Evolutionary conservation across 495 filamentous ascomycete genomes (phyloP).

Genomic region (Neurospora sublineolata): DNA sequence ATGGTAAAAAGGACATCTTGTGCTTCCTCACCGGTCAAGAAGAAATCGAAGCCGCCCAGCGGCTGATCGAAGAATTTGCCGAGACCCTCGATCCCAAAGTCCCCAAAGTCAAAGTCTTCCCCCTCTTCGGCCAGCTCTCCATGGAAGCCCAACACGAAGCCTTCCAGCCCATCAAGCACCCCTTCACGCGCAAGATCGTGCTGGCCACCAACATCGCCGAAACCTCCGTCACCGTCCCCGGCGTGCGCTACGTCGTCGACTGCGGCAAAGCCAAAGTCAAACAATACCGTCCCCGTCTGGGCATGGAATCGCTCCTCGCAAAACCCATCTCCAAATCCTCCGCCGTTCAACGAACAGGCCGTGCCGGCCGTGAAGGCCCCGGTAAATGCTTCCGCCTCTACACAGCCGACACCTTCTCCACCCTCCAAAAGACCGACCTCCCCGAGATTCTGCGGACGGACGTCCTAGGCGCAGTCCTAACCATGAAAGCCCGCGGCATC

Average conservation of each 20-base stretch:
- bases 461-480: conserved; percentile 72
- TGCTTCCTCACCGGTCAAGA: conserved; percentile 93
- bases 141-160: conserved; percentile 72
- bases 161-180: conserved; percentile 63
- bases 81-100: conserved; percentile 55
- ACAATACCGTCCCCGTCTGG: conserved; percentile 73
- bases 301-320: conserved; percentile 80
- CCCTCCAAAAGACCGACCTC: conserved; percentile 57
- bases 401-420: conserved; percentile 65
- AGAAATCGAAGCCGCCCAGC: conserved; percentile 72
- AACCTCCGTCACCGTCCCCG: conserved; percentile 91
- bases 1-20: conserved; percentile 53
- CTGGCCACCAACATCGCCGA: conserved; percentile 96
- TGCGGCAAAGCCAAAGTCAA: conserved; percentile 91
- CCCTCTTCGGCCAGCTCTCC: conserved; percentile 40
- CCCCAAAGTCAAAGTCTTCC: conserved; percentile 51
- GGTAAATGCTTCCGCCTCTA: conserved; percentile 88
- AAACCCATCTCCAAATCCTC: conserved; percentile 90
- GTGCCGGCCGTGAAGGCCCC: conserved; percentile 83
- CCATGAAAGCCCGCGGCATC: conserved; percentile 86
- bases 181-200: conserved; percentile 73
- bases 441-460: conserved; percentile 92
- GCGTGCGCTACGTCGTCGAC: conserved; percentile 84
- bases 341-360: conserved; percentile 82
- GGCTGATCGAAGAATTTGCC: conserved; percentile 70